Conservation (phyloP, 2,329 filamentous ascomycete genomes). For the Diaporthe sp. region DNA sequence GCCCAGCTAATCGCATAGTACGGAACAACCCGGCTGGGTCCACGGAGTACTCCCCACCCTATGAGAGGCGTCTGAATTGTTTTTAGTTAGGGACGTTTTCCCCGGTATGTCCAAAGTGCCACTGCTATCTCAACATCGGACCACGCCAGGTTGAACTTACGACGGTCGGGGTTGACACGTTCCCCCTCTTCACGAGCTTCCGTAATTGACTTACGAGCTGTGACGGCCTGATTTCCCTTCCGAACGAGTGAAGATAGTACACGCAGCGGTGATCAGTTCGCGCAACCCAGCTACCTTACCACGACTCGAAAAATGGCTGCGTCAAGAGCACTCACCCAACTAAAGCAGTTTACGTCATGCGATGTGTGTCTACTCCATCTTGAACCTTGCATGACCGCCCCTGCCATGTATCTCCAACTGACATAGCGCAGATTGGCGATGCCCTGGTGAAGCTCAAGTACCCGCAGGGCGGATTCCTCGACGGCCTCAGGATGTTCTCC, state of each 20-base stretch:
- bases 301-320: not conserved
- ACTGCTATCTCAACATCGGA: not conserved
- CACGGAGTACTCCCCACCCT: not conserved
- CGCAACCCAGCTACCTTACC: too few species aligned
- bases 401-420: not conserved
- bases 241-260: too few species aligned
- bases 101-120: not conserved
- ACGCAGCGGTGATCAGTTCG: not conserved
- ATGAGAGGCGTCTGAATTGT: too few species aligned
- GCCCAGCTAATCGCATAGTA: not conserved
- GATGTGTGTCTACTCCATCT: not conserved
- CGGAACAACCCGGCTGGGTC: not conserved
- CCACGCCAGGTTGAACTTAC: not conserved
- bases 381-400: too few species aligned
- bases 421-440: not conserved
- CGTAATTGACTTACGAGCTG: not conserved
- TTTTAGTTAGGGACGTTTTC: not conserved
- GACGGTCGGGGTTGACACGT: not conserved
- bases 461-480: conserved; percentile 32
- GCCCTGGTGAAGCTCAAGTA: conserved; percentile 35
- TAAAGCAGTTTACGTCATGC: not conserved
- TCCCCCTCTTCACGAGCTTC: not conserved
- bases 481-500: conserved; percentile 33
- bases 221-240: not conserved
- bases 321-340: not conserved